phyloP scores from a whole-genome alignment of 169 alveolate genomes.

The Eimeria necatrix region DNA sequence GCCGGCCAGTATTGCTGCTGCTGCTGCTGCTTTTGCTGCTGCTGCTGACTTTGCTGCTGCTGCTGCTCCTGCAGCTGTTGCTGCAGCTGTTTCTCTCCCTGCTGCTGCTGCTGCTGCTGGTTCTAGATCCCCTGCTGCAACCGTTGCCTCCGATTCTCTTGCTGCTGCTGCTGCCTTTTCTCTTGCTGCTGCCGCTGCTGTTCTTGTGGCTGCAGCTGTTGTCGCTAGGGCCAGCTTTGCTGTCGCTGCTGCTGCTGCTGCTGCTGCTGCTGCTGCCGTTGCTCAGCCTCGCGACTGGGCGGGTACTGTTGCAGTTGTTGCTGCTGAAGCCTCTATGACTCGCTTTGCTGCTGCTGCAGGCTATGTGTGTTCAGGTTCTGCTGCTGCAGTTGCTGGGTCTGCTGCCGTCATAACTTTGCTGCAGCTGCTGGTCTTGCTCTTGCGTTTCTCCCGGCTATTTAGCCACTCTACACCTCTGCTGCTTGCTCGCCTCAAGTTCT shows the following conservation, averaged over 20 bases:
- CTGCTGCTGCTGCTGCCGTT: neutral
- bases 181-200: neutral
- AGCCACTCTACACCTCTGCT: neutral
- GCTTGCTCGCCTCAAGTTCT: neutral
- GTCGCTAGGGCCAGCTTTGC: neutral
- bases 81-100: neutral
- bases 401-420: slow-evolving; percentile 18
- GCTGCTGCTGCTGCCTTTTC: neutral
- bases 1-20: neutral
- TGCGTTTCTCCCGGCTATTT: neutral
- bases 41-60: neutral
- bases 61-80: neutral
- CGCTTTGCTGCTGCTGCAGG: neutral
- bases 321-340: slow-evolving; percentile 2
- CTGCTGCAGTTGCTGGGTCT: neutral
- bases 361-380: neutral
- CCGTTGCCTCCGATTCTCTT: neutral
- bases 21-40: neutral
- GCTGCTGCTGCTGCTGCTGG: too few species aligned
- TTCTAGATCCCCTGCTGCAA: too few species aligned
- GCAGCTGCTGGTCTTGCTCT: neutral
- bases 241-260: neutral
- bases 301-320: slow-evolving; percentile 18
- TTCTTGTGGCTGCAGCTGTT: neutral
- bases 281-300: neutral